Evolutionary conservation across 1,284 basidiomycete species (phyloP).

Genomic region (Ganoderma lingzhi): DNA sequence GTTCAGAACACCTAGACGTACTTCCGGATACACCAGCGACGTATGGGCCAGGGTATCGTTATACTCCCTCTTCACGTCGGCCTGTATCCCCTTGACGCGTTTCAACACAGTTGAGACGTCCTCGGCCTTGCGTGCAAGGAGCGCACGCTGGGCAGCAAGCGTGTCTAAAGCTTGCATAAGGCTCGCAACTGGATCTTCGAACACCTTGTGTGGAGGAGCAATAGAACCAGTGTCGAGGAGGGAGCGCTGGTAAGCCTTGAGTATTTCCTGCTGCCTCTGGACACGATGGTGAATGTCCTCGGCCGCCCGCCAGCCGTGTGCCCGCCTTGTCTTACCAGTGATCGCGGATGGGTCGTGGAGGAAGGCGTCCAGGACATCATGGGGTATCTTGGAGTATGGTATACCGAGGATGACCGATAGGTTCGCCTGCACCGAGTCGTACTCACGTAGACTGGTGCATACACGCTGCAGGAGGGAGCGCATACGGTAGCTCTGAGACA

Average conservation of each 20-base stretch:
- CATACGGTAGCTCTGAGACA: constrained; percentile 67
- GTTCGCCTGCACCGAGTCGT: constrained; percentile 61
- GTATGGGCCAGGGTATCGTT: constrained; percentile 73
- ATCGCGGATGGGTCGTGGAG: constrained; percentile 79
- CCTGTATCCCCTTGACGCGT: constrained; percentile 61
- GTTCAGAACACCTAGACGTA: constrained; percentile 38
- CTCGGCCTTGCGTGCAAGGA: constrained; percentile 50
- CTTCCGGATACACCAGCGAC: constrained; percentile 80
- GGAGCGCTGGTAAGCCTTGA: constrained; percentile 51
- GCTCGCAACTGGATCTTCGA: constrained; percentile 60
- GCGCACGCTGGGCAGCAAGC: constrained; percentile 48
- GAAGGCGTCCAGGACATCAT: constrained; percentile 74
- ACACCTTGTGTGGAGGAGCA: constrained; percentile 47
- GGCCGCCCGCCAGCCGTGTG: constrained; percentile 70
- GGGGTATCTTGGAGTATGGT: constrained; percentile 57
- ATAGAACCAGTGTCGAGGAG: constrained; percentile 19
- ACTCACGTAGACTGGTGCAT: constrained; percentile 66
- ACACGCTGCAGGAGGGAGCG: constrained; percentile 72
- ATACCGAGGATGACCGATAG: constrained; percentile 58
- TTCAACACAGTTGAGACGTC: constrained; percentile 56
- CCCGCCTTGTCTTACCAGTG: constrained; percentile 63
- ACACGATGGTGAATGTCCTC: constrained; percentile 75
- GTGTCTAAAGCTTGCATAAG: constrained; percentile 55
- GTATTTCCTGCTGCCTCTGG: constrained; percentile 61
- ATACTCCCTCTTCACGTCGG: constrained; percentile 66